Conservation (phyloP, 2,329 filamentous ascomycete genomes). For the Dactylellina parvicollis region DNA sequence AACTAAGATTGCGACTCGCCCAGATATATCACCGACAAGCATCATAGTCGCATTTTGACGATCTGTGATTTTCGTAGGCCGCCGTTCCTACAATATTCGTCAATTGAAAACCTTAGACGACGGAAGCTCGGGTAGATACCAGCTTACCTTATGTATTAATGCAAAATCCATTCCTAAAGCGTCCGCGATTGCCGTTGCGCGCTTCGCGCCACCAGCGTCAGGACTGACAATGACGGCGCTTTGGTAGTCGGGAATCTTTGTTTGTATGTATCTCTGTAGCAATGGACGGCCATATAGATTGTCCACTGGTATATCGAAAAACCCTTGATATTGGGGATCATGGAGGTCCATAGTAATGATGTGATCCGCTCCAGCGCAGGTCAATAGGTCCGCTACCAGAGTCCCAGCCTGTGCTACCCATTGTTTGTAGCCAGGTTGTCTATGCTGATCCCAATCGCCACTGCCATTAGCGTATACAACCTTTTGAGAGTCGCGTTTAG, state of each 20-base stretch:
- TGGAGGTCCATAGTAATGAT: slow-evolving; percentile 98
- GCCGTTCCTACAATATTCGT: slow-evolving; percentile 55
- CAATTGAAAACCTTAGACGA: neutral
- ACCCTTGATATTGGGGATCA: slow-evolving; percentile 96
- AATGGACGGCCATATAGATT: slow-evolving; percentile 89
- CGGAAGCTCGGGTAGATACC: neutral
- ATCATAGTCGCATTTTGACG: slow-evolving; percentile 75
- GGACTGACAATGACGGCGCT: slow-evolving; percentile 93
- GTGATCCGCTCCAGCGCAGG: slow-evolving; percentile 94
- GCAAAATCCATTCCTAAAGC: slow-evolving; percentile 93
- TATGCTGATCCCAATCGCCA: slow-evolving; percentile 72
- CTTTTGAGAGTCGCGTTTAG: slow-evolving; percentile 53
- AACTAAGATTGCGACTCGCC: slow-evolving; percentile 85
- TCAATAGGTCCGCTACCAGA: slow-evolving; percentile 90
- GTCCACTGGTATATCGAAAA: slow-evolving; percentile 98
- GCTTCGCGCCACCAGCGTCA: slow-evolving; percentile 94
- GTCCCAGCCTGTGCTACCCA: slow-evolving; percentile 99
- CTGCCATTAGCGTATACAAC: slow-evolving; percentile 70
- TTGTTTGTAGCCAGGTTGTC: slow-evolving; percentile 94
- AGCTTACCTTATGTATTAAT: slow-evolving; percentile 89
- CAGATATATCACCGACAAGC: slow-evolving; percentile 85
- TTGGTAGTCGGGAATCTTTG: slow-evolving; percentile 83
- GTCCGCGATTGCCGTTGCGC: slow-evolving; percentile 94
- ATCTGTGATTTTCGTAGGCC: slow-evolving; percentile 83
- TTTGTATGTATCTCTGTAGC: slow-evolving; percentile 76